Percentiles rank a stretch among this genome's conserved stretches.
Evolutionary conservation across 768 basidiomycete genomes (phyloP).

Genomic region (Melanogaster broomeanus): DNA sequence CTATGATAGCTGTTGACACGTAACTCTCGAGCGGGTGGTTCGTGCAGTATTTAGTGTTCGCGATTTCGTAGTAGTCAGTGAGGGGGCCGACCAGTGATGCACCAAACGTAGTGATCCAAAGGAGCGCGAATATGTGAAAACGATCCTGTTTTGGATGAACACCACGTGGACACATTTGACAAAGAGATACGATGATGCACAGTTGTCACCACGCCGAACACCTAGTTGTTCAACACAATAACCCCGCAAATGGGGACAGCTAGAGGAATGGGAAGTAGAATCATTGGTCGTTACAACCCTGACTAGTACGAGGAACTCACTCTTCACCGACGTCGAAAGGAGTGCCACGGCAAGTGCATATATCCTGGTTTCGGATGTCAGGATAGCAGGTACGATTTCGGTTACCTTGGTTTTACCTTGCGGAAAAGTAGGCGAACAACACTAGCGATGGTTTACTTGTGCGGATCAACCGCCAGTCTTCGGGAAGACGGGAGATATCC

Average conservation of each 20-base stretch:
- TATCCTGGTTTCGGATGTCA: constrained; percentile 13
- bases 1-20: too few relatives aligned
- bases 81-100: constrained; percentile 22
- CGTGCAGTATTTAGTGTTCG: constrained; percentile 35
- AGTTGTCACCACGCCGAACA: constrained; percentile 19
- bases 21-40: too few relatives aligned
- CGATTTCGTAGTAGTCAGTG: constrained; percentile 28
- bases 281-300: not conserved
- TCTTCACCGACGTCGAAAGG: constrained; percentile 19
- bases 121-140: constrained; percentile 24
- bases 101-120: constrained; percentile 36
- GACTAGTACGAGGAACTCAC: constrained; percentile 11
- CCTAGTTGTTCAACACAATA: constrained; percentile 13
- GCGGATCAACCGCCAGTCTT: constrained; percentile 19
- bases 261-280: not conserved
- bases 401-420: constrained; percentile 14
- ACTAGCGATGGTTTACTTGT: constrained; percentile 12
- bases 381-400: not conserved
- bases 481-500: constrained; percentile 24
- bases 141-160: constrained; percentile 21
- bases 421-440: constrained; percentile 24
- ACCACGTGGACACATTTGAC: constrained; percentile 40
- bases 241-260: constrained; percentile 18
- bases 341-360: constrained; percentile 18
- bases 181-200: constrained; percentile 36